Evolutionary conservation across 2,329 filamentous ascomycete genomes (phyloP), one percentile per base, ranked within the genome.

Genomic region (Verticillium albo-atrum): DNA sequence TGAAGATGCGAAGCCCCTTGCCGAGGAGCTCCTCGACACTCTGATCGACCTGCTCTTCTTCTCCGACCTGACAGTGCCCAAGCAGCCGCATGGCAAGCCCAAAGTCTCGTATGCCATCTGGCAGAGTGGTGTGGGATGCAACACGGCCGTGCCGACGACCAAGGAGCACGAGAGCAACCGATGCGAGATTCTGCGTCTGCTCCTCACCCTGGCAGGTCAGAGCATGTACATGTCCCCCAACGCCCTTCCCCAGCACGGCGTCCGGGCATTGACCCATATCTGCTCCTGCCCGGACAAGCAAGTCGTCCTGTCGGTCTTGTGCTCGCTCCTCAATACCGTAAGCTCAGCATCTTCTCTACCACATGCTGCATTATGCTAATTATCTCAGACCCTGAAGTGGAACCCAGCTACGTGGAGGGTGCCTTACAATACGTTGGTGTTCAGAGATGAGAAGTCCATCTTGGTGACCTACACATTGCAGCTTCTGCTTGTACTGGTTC

Each of bases 71-170:
- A 97, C 94, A 0, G 83, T 97, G 17, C 91, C 94, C 10, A 85
- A 82, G 60, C 84, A 90, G 50, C 82, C 86, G 15, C 82, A 87
- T 59, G 85, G 86, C 58, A 92, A 89, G 69, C 83, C 84, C 63
- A 96, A 95, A 72, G 90, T 97, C 59, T 90, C 89, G 7, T 97
- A 95, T 75, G 89, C 92, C 58, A 98, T 99, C 71, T 99, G 95
- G 95, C 92, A 97, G 77, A 98, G 91, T 70, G 95, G 95, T 54
- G 94, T 99, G 30, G 95, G 95, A 15, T 98, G 94, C 79, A 96
- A 97, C 73, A 91, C 90, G 17, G 86, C 92, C 5, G 87, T 96
- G 66, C 89, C 89, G 10, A 94, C 92, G 3, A 97, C 89, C 57
- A 96, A 92, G 72, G 93, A 98, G 68, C 89, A 91, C 60, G 95